These are phyloP conservation scores for Pichia sp. DNA, from an alignment of 1,139 yeast genomes.

Conservation along the genomic window DNA sequence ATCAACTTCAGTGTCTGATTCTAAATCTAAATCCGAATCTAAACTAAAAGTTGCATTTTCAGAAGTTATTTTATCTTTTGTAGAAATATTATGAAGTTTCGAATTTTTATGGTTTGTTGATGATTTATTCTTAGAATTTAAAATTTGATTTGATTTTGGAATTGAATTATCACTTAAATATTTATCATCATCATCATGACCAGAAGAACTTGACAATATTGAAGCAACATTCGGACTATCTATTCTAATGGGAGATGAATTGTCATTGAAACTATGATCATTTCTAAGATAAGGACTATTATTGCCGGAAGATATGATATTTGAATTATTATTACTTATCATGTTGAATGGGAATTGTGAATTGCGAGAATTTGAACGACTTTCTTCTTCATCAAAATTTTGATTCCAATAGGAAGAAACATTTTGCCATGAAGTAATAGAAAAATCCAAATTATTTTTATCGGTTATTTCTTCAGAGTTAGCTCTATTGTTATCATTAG, in stretches of 20 bases:
- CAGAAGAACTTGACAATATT: conserved; percentile 27
- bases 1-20: conserved; percentile 18
- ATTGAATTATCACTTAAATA: neutral
- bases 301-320: conserved; percentile 12
- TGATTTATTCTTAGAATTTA: neutral
- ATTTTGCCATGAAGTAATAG: conserved; percentile 29
- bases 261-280: neutral
- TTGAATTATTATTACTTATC: conserved; percentile 10
- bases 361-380: conserved; percentile 17
- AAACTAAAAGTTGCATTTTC: neutral
- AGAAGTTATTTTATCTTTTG: neutral
- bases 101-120: too few relatives aligned
- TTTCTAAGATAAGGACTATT: conserved; percentile 8
- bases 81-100: neutral
- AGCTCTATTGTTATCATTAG: neutral
- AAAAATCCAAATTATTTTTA: conserved; percentile 13
- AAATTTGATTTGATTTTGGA: neutral
- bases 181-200: conserved; percentile 21
- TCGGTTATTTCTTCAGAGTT: neutral
- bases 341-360: conserved; percentile 7
- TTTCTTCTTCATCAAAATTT: neutral
- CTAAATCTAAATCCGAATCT: neutral
- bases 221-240: conserved; percentile 26
- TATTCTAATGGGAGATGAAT: conserved; percentile 4
- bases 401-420: conserved; percentile 3